Evolutionary conservation across 352 stramenopile genomes (phyloP), one percentile per base, ranked within the genome.

Genomic region (Pythium guiyangense): DNA sequence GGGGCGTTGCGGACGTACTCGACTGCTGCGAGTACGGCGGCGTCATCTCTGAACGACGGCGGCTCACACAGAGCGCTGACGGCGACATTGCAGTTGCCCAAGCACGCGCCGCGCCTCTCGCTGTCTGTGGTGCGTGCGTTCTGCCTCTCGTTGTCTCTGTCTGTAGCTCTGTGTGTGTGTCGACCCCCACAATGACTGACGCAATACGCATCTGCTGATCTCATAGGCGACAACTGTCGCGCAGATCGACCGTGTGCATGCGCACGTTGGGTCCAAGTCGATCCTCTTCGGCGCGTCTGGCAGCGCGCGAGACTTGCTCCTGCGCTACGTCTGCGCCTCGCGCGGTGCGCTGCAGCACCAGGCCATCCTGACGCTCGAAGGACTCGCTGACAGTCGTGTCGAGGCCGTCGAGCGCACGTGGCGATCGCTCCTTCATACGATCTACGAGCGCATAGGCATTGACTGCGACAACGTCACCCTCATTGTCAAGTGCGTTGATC

Each of bases 371-470:
- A 71, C 58, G 3, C 20, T 83, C 1, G 70, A 76, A 31, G 73
- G 73, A 6, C 44, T 79, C 6, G 35, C 25, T 18, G 59, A 70
- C 17, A 47, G 10, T 47, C n/a, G 17, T n/a, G 47, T 53, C 5
- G 8, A 48, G 4, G 60, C 69, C 25, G 49, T 67, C 44, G 31
- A 14, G 3, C 11, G 50, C 17, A 65, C 77, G 25, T 92, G 82
- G 82, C 70, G 66, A 6, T 31, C 63, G 3, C 26, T 83, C 14
- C 54, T 90, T 0, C 49, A 69, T 8, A 59, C 86, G 4, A 49
- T 88, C 3, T 88, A 86, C 54, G 62, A 78, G 10, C 70, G 61
- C 22, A 64, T 89, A 5, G 79, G 83, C 0, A 69, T 90, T 9
- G 66, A 74, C 26, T 81, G 73, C 9, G 62, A 78, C 20, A 64